These are phyloP conservation scores for Auxenochlorella pyrenoidosa DNA, from an alignment of 139 green algal genomes.

Conservation along the genomic window DNA sequence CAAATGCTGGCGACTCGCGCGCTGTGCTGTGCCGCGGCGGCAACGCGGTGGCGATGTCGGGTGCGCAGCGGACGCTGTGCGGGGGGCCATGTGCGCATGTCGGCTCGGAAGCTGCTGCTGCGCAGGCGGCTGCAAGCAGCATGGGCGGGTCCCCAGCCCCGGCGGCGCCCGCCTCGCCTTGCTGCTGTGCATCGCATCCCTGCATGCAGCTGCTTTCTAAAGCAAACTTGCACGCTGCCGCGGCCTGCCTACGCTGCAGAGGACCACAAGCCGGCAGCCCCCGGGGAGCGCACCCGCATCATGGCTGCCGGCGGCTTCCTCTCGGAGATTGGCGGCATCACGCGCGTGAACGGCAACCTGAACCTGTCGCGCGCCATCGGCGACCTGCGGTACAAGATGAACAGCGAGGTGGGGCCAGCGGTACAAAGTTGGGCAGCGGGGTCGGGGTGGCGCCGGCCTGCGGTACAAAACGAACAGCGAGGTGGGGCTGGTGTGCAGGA, in stretches of 20 bases:
- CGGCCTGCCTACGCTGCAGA: too few relatives aligned
- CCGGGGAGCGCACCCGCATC: constrained; percentile 80
- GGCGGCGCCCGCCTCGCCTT: too few relatives aligned
- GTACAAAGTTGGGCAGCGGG: too few relatives aligned
- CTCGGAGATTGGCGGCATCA: constrained; percentile 55
- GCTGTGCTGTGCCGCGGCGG: constrained; percentile 78
- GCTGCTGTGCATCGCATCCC: too few relatives aligned
- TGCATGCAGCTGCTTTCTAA: too few relatives aligned
- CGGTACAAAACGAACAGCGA: too few relatives aligned
- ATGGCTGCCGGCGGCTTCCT: constrained; percentile 82
- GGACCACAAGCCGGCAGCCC: constrained; percentile 85
- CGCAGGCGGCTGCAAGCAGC: not conserved
- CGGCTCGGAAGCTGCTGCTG: not conserved
- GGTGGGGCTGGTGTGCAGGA: too few relatives aligned
- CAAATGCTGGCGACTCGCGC: constrained; percentile 91
- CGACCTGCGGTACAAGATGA: constrained; percentile 95
- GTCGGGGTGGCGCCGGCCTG: not conserved
- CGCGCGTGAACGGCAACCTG: constrained; percentile 94
- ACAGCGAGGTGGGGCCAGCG: constrained; percentile 50
- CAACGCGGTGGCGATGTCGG: constrained; percentile 50
- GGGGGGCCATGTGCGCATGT: not conserved
- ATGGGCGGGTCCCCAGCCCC: too few relatives aligned
- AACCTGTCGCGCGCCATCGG: constrained; percentile 95
- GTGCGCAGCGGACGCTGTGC: not conserved
- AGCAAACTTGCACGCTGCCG: too few relatives aligned